Base-by-base conservation (phyloP, 2,329 filamentous ascomycete genomes). In the Didymella pinodella region DNA sequence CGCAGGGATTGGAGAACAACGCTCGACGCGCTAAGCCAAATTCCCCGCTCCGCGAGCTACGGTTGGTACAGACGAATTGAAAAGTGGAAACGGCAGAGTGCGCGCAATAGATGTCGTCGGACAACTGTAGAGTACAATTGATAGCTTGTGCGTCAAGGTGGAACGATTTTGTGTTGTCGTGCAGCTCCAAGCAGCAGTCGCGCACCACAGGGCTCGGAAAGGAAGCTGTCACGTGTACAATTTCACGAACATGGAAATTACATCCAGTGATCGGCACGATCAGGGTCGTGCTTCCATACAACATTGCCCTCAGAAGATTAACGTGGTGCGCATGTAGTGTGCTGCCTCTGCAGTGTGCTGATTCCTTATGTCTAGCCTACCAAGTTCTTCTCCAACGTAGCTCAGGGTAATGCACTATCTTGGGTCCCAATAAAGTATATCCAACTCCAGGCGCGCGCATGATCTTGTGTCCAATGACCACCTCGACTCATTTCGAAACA, bases 1-100 rank as follows among this genome's bases (percentile, higher is more conserved):
- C 46, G 49, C 73, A 75, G 70, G 75, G 74, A 74, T 76, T 68
- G 65, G 63, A 59, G 64, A 70, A 66, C 72, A 70, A 68, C 68
- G 68, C 31, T 72, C 68, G 53, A 55, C 73, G 66, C 70, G 66
- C 70, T 75, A 71, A 70, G 63, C 64, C 64, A 64, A 66, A 71
- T 75, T 65, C 72, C 70, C 67, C 66, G 64, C 67, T 56, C 60
- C 61, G 64, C 59, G 48, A 64, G 46, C 47, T 55, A 60, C 54
- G 43, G 48, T 51, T 44, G 48, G 38, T 57, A 48, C 52, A 28
- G 46, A 22, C 53, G 51, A 48, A 54, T 44, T 55, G 31, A 54
- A 53, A 45, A 52, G 53, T 53, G 43, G 45, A 49, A 46, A 50
- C 36, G 47, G 29, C 49, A 50, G 36, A 63, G 57, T 54, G 18